Evolutionary conservation across 2,329 filamentous ascomycete species (phyloP), one percentile per base, ranked within the genome.

Genomic region (Sporothrix humicola): DNA sequence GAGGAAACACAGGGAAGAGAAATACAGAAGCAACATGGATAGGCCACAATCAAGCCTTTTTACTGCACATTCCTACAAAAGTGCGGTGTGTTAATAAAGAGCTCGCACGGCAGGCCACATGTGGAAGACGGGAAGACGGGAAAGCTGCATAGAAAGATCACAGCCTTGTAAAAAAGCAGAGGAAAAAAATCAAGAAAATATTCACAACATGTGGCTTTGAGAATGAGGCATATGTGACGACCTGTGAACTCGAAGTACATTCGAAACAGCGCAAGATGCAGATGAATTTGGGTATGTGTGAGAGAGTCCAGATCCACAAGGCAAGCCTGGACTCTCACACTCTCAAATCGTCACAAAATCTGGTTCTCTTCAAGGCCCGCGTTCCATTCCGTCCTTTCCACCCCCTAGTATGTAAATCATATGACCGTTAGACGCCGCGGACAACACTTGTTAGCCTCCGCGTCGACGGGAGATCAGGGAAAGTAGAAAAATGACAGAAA

Each of bases 41-140:
- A 23, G 2, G 8, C 5, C 13, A 42, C 59, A 23, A 20, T 17
- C 9, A 17, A 12, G 15, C 48, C 6, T 52, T 15, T 15, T 52
- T 52, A 15, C n/a, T 52, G 48, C 13, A 17, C 48, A 15, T 13
- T 2, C 5, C 6, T 48, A 48, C 42, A n/a, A 15, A 31, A 66
- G 10, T 15, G 31, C 31, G 31, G 31, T 37, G 31, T 37, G 48
- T 66, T 26, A 46, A 48, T 48, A 4, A 44, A 46, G n/a, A 48
- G n/a, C n/a, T 66, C 42, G 61, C 61, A 48, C 46, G 44, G 44
- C n/a, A 66, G 17, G 23, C 63, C 23, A 3, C 23, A 68, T 31
- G 23, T 50, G 44, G 44, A 31, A 31, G 59, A 23, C 59, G 42
- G 42, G n/a, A 46, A 23, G 59, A 46, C 59, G 59, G 37, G n/a